These are phyloP conservation scores for Porphyrellus cyaneotinctus DNA, from an alignment of 768 basidiomycete genomes.

Conservation along the genomic window DNA sequence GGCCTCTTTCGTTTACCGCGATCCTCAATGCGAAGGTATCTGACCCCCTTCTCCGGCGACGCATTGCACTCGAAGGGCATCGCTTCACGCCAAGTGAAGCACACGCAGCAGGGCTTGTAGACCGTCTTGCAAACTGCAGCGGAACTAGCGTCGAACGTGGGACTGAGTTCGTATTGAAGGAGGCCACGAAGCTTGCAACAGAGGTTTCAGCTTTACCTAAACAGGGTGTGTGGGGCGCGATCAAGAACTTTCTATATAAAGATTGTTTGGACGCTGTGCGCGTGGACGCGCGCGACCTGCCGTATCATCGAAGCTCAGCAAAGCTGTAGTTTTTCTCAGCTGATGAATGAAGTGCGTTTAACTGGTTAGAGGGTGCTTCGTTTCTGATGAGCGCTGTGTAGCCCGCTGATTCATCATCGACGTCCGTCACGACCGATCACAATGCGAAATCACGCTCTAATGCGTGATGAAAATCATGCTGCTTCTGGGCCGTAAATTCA, in stretches of 20 bases:
- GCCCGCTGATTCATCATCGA: background rate
- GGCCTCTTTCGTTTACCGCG: slow-evolving; percentile 68
- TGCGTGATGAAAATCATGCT: background rate
- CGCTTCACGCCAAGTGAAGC: slow-evolving; percentile 75
- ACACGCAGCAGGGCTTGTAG: slow-evolving; percentile 60
- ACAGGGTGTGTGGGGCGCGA: slow-evolving; percentile 66
- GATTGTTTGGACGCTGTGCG: slow-evolving; percentile 45
- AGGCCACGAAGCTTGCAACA: slow-evolving; percentile 61
- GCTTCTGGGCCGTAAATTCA: slow-evolving; percentile 3
- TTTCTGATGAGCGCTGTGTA: slow-evolving; percentile 7
- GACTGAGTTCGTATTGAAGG: slow-evolving; percentile 56
- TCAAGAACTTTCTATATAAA: slow-evolving; percentile 61
- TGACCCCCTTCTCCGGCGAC: slow-evolving; percentile 54
- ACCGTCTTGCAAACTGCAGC: slow-evolving; percentile 44
- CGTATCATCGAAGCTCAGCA: slow-evolving; percentile 2
- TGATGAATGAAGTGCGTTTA: slow-evolving; percentile 7
- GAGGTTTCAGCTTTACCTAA: slow-evolving; percentile 47
- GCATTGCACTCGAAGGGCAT: slow-evolving; percentile 76
- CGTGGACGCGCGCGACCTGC: slow-evolving; percentile 12
- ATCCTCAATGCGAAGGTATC: slow-evolving; percentile 64
- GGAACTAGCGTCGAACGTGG: slow-evolving; percentile 45
- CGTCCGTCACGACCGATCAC: slow-evolving; percentile 11
- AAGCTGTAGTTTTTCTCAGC: slow-evolving; percentile 16
- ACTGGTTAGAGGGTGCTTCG: background rate
- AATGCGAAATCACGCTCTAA: background rate